Evolutionary conservation across 257 asterid species (phyloP), one percentile per base, ranked within the genome.

Genomic region (Solanum acaule): DNA sequence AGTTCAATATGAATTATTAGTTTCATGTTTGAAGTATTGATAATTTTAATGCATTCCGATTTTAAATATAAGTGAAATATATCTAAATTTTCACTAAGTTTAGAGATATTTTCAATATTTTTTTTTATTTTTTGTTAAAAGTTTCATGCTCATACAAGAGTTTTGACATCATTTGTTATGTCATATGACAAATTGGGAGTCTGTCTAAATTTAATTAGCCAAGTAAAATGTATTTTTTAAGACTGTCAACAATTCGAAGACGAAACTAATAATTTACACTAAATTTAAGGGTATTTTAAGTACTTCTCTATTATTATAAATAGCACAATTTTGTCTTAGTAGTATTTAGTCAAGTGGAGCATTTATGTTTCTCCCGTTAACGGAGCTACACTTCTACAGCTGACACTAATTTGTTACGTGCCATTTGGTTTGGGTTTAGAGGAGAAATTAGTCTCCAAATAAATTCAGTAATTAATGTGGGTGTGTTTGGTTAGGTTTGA

Each of bases 21-120:
- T 6, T 52, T 52, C 4, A 18, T 18, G 1, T 18, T 52, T 52
- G 2, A 16, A 16, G 1, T 2, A 52, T 18, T 6, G n/a, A 18
- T 52, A 18, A 1, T 0, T 14, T 46, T 13, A 14, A 29, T 29
- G 31, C 31, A 29, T 29, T 29, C 31, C 31, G 31, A 29, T 29
- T 29, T 29, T 29, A 29, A 29, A 29, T 29, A 29, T 29, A 29
- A 29, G 56, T 46, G 16, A 46, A 46, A 46, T 52, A 52, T 1
- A 16, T 16, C 3, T 52, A 52, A 16, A 52, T 16, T 52, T 0
- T 52, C 9, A 52, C 4, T 0, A 52, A 52, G 0, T 16, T 2
- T 52, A 52, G 0, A 0, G 4, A 0, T 52, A 16, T 52, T 52
- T 49, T 49, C 0, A 49, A 49, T 49, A 15, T 0, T 49, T 49